Base-by-base conservation (phyloP, 2,329 filamentous ascomycete genomes). In the Sphaerulina vaccinii region DNA sequence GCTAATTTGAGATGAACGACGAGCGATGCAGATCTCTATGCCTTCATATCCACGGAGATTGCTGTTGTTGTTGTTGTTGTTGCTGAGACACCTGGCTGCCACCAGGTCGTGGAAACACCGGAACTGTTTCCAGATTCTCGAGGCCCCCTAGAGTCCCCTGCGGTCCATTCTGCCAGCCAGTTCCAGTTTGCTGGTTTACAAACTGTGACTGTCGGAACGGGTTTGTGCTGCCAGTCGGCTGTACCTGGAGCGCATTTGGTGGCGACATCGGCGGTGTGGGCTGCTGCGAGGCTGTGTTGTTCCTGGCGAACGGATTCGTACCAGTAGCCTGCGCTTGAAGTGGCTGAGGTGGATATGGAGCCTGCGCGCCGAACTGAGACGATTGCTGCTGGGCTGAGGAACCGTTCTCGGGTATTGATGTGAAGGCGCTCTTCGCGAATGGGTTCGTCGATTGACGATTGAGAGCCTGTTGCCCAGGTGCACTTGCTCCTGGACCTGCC, bases 131-230 rank as follows among this genome's bases (percentile, higher is more conserved):
- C 37, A 97, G 65, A 58, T 87, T 83, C 66, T 96, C 88, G 48
- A 93, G 67, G 1, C 81, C 81, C 3, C 90, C 90, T 58, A 95
- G 87, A 3, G 93, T 92, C 7, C 86, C 81, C 65, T 88, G 83
- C 59, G 86, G 84, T 3, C 69, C 69, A 55, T 82, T 80, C 69
- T 96, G 91, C 90, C 93, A 97, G 1, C 89, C 89, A 70, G 88
- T 79, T 1, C 92, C 91, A 0, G 90, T 95, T 57, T 84, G 79
- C 65, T 95, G 90, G 66, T 95, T 93, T 46, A 95, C 85, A 69
- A 96, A 95, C 3, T 86, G 84, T 39, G 87, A 89, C 67, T 97
- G 90, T 13, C 93, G 82, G 79, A 97, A 97, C 0, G 93, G 93
- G 65, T 99, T 99, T 2, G 91, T 96, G 64, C 83, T 90, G 7